Base-by-base conservation (phyloP, 108 stramenopile species). In the Epithemia pelagica region DNA sequence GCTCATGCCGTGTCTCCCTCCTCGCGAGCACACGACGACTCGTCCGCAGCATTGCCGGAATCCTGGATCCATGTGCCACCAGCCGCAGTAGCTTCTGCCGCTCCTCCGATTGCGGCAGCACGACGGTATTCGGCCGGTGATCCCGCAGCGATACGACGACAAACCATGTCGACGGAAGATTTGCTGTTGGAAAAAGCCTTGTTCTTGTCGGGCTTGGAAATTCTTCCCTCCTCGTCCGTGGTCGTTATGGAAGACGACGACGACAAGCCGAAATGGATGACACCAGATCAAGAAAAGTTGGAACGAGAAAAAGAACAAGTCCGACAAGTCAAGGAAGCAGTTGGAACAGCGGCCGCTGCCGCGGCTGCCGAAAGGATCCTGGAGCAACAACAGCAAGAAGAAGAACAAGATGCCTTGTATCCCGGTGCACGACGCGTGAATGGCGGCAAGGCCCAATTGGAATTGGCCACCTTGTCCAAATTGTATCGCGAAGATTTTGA, bases 401-500 rank as follows among this genome's bases (percentile, higher is more conserved):
- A 46, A 46, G 37, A 46, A 46, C 10, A 46, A 46, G 15, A 5
- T 15, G 37, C 37, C 5, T 10, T 10, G 5, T 5, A 10, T 10
- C 37, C 37, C 37, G n/a, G n/a, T n/a, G 15, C 37, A 15, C 5
- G 21, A 58, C 25, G 21, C 21, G 7, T 18, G 5, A 27, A 23
- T 58, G 7, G 56, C 25, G 56, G 8, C 18, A 19, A 7, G 26
- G 7, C 56, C 56, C 8, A 23, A n/a, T 63, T 77, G 23, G 58
- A 71, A 66, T 25, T 83, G 25, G 66, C 61, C 24, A 66, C 71
- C n/a, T 62, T 78, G 24, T 33, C 69, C 15, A 65, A 37, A 5
- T 59, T 68, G 23, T 83, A 77, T 56, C 69, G 63, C 30, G 78
- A 83, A 70, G 74, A 85, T 51, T 90, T 83, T 73, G 66, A 68